phyloP scores from a whole-genome alignment of 768 basidiomycete genomes.

The Boletus fagicola region DNA sequence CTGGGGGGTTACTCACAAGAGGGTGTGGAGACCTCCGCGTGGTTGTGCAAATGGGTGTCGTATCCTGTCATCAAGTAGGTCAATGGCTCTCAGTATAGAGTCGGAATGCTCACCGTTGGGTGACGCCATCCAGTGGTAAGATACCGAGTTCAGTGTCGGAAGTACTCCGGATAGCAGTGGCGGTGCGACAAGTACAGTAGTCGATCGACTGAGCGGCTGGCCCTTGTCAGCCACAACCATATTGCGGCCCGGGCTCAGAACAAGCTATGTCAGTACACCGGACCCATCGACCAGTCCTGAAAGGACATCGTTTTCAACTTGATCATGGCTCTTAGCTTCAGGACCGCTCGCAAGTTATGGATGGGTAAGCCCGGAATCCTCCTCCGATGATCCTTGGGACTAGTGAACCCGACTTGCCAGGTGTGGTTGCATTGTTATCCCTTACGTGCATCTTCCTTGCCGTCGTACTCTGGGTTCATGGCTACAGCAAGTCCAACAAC shows the following conservation, averaged over 20 bases:
- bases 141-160: neutral
- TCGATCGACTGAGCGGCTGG: no score
- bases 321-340: slow-evolving; percentile 44
- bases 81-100: neutral
- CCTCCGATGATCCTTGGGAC: neutral
- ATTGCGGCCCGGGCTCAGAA: neutral
- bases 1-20: slow-evolving; percentile 16
- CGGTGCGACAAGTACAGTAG: slow-evolving; percentile 8
- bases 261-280: neutral
- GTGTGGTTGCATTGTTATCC: slow-evolving; percentile 37
- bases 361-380: slow-evolving; percentile 29
- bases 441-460: slow-evolving; percentile 36
- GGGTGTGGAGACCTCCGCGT: slow-evolving; percentile 2
- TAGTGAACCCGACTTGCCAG: slow-evolving; percentile 19
- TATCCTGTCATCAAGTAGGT: slow-evolving; percentile 3
- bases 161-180: neutral
- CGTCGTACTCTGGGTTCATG: slow-evolving; percentile 33
- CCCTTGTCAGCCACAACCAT: slow-evolving; percentile 9
- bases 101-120: slow-evolving; percentile 7
- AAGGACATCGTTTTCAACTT: neutral
- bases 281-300: neutral
- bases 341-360: slow-evolving; percentile 41
- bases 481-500: slow-evolving; percentile 35
- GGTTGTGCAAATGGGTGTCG: neutral
- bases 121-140: slow-evolving; percentile 9